Evolutionary conservation across 192 early-diverging fungal genomes (phyloP).

Genomic region (Backusella sp.): DNA sequence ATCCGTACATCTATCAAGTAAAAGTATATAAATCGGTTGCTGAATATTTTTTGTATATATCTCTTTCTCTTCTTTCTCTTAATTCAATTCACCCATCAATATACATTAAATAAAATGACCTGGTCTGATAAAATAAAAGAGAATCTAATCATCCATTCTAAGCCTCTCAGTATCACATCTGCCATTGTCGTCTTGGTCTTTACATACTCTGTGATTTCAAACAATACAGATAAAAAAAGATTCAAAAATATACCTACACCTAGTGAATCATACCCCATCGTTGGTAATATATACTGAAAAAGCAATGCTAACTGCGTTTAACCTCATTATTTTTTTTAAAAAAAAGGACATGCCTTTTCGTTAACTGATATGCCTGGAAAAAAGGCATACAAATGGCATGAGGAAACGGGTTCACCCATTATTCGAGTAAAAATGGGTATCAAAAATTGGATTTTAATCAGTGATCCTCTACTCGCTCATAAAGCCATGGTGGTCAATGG

Average conservation of each 20-base stretch:
- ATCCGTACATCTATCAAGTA: no score
- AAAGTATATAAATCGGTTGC: no score
- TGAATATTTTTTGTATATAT: no score
- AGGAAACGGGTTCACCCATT: not conserved
- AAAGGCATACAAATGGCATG: not conserved
- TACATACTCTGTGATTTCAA: not conserved
- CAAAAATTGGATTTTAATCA: slow-evolving; percentile 5
- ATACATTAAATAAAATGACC: not conserved
- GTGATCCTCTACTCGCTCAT: slow-evolving; percentile 5
- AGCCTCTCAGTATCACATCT: not conserved
- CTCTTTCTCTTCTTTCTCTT: not conserved
- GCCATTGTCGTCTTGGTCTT: not conserved
- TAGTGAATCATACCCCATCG: not conserved
- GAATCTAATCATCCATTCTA: not conserved
- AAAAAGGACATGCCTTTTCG: slow-evolving; percentile 6
- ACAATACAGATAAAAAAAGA: not conserved
- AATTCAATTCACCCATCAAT: not conserved
- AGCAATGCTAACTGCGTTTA: no score
- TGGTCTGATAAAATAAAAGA: not conserved
- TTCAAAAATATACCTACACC: not conserved
- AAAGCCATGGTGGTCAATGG: not conserved
- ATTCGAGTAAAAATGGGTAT: slow-evolving; percentile 2
- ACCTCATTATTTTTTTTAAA: not conserved
- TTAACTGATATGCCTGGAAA: not conserved
- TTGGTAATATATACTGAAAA: not conserved